Conservation (phyloP, 116 monocot genomes). For the Cymodocea nodosa region DNA sequence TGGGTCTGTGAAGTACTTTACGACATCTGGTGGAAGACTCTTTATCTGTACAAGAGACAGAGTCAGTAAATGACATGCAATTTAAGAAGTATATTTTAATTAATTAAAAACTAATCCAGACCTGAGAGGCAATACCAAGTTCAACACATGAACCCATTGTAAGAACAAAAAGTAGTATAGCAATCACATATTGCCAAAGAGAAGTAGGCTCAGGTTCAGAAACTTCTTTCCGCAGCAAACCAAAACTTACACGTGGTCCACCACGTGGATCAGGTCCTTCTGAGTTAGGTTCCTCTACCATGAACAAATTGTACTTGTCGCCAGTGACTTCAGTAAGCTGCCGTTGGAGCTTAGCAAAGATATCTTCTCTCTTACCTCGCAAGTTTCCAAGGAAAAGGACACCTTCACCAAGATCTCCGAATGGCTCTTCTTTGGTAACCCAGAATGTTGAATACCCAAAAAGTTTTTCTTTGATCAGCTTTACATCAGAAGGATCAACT, state of each 20-base stretch:
- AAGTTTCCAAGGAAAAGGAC: conserved; percentile 92
- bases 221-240: conserved; percentile 86
- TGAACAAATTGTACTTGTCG: conserved; percentile 83
- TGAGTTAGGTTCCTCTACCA: conserved; percentile 96
- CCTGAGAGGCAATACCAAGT: conserved; percentile 98
- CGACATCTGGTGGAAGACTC: conserved; percentile 77
- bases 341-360: conserved; percentile 73
- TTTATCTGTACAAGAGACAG: conserved; percentile 39
- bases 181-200: conserved; percentile 97
- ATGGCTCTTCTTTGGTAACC: conserved; percentile 91
- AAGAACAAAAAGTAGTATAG: conserved; percentile 76
- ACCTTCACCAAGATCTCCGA: conserved; percentile 95
- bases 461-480: conserved; percentile 82
- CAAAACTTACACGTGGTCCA: conserved; percentile 93
- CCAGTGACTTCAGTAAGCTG: conserved; percentile 61
- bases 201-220: conserved; percentile 91
- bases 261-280: conserved; percentile 93
- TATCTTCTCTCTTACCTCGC: conserved; percentile 79
- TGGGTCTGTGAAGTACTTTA: conserved; percentile 95
- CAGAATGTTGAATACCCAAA: conserved; percentile 98
- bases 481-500: conserved; percentile 84
- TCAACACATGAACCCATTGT: conserved; percentile 93
- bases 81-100: background rate
- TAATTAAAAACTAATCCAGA: conserved; percentile 3
- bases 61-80: background rate